A percentile compares a stretch with the other conserved stretches of the same genome.
phyloP scores from a whole-genome alignment of 495 filamentous ascomycete species.

The Penicillium pulvis region DNA sequence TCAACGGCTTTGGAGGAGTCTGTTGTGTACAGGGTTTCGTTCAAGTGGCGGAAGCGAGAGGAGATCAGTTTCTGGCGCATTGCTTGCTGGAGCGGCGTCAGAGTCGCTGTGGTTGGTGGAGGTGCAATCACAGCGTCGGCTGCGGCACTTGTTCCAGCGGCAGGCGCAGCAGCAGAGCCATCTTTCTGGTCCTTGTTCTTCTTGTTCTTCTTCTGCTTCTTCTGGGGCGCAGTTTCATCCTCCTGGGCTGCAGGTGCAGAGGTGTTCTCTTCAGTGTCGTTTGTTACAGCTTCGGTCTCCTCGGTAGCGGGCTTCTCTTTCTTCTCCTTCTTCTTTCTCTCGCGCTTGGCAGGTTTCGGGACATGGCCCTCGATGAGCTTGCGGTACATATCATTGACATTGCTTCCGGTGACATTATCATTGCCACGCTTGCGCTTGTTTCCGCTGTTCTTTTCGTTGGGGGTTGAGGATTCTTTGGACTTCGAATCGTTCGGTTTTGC shows the following conservation, averaged over 20 bases:
- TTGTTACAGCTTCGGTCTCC: slow-evolving; percentile 21
- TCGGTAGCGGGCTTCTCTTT: slow-evolving; percentile 21
- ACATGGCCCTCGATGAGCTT: slow-evolving; percentile 72
- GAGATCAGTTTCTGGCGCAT: slow-evolving; percentile 94
- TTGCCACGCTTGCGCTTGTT: slow-evolving; percentile 59
- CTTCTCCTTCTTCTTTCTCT: slow-evolving; percentile 43
- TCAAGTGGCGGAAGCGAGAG: slow-evolving; percentile 95
- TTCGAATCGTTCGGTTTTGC: slow-evolving; percentile 25
- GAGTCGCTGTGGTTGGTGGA: slow-evolving; percentile 46
- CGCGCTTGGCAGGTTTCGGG: slow-evolving; percentile 21
- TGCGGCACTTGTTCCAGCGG: slow-evolving; percentile 9
- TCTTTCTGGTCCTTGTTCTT: slow-evolving; percentile 39
- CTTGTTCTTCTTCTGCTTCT: slow-evolving; percentile 43
- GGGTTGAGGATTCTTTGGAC: slow-evolving; percentile 30
- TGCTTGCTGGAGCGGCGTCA: slow-evolving; percentile 88
- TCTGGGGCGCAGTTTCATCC: slow-evolving; percentile 27
- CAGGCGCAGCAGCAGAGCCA: slow-evolving; percentile 16
- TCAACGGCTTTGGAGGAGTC: slow-evolving; percentile 75
- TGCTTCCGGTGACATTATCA: slow-evolving; percentile 63
- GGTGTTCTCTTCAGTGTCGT: slow-evolving; percentile 13
- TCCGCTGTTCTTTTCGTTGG: slow-evolving; percentile 35
- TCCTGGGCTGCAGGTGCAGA: slow-evolving; percentile 27
- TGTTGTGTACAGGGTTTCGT: slow-evolving; percentile 92
- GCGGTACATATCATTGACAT: slow-evolving; percentile 76
- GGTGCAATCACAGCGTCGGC: slow-evolving; percentile 21